Evolutionary conservation across 345 rosid genomes (phyloP), one percentile per base, ranked within the genome.

Genomic region (Turritis glabra): DNA sequence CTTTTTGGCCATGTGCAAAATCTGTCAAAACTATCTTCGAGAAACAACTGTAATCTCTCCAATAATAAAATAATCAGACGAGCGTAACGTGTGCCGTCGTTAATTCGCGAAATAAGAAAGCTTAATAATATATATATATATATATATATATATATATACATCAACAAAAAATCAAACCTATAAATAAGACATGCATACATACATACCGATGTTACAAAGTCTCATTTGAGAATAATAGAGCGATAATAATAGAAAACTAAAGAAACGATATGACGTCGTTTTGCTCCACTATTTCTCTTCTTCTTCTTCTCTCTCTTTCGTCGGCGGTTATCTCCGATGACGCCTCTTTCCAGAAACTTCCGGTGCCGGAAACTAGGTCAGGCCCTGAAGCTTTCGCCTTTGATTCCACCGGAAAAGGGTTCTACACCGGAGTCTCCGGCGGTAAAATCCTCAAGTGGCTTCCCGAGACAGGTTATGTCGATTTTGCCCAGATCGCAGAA

Each of bases 371-470:
- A 56, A 46, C 2, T 69, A 77, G 76, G 26, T 25, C 76, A 46
- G 80, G 80, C 0, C 80, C 80, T 55, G 80, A 77, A 71, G 58
- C 80, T 46, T 77, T 77, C 27, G 76, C 80, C 29, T 77, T 77
- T 47, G 76, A 77, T 41, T 77, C 71, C 22, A 77, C 80, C 46
- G 80, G 80, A 10, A 70, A 77, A 77, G 84, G 83, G 21, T 74
- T 80, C 27, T 84, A 81, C 66, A 80, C 84, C 0, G 84, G 87
- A 14, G 73, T 80, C 64, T 62, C 79, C 5, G 85, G 80, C 9
- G 89, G 84, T 32, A 79, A 84, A 61, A 78, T 78, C 64, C 77
- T 83, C 38, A 79, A 70, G 32, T 81, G 75, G 53, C 44, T 57
- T 7, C 76, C 76, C n/a, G 67, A 70, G 67, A 70, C 72, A 3